Evolutionary conservation across 768 basidiomycete genomes (phyloP).

Genomic region (Psilocybe cyanescens): DNA sequence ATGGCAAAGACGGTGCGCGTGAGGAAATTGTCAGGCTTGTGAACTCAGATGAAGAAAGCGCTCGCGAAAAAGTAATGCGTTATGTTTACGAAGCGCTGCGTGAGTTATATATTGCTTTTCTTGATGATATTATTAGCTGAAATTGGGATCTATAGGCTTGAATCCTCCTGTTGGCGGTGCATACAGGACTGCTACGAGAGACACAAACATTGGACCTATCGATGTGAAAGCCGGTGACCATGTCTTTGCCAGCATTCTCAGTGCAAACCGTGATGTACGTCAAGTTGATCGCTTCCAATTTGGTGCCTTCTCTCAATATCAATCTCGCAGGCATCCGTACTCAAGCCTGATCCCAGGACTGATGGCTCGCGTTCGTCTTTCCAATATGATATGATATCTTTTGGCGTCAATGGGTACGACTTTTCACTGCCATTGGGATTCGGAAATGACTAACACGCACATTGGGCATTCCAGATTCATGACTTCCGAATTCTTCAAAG

Average conservation of each 20-base stretch:
- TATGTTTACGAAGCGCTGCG: slow-evolving; percentile 53
- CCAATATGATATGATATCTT: slow-evolving; percentile 27
- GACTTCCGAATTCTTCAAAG: slow-evolving; percentile 42
- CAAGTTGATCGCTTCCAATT: neutral
- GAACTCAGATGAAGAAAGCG: slow-evolving; percentile 26
- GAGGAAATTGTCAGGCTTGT: slow-evolving; percentile 43
- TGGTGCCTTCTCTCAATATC: neutral
- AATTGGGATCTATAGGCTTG: slow-evolving; percentile 22
- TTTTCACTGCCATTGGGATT: neutral
- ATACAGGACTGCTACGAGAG: slow-evolving; percentile 38
- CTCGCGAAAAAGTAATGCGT: slow-evolving; percentile 35
- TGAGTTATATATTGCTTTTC: slow-evolving; percentile 24
- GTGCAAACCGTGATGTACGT: slow-evolving; percentile 46
- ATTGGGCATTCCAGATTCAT: slow-evolving; percentile 25
- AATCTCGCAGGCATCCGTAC: slow-evolving; percentile 23
- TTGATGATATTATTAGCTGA: no score
- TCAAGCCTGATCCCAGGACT: slow-evolving; percentile 23
- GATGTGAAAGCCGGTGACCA: slow-evolving; percentile 32
- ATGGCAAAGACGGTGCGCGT: slow-evolving; percentile 35
- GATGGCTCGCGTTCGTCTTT: slow-evolving; percentile 26
- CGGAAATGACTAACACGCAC: no score
- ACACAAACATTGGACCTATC: slow-evolving; percentile 26
- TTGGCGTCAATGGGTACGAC: slow-evolving; percentile 15
- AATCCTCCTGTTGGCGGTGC: slow-evolving; percentile 45
- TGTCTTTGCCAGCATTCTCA: slow-evolving; percentile 38